Evolutionary conservation across 2,329 filamentous ascomycete genomes (phyloP), one percentile per base, ranked within the genome.

Genomic region (Aspergillus eucalypticola): DNA sequence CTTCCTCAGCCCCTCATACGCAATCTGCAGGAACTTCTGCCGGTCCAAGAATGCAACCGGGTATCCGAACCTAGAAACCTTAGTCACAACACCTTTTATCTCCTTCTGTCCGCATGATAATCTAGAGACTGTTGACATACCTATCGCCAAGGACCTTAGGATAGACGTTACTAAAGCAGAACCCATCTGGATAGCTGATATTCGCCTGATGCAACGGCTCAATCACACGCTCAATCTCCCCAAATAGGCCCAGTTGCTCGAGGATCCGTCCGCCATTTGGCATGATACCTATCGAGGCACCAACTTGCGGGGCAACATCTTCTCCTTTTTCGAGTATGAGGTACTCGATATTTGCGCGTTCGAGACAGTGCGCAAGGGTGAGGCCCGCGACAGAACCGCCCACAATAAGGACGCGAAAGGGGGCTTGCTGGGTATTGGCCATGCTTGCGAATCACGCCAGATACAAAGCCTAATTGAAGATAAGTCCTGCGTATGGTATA

Each of bases 301-400:
- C 64, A 4, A 64, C 7, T 44, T 65, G 59, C 2, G 64, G 63
- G 8, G 58, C 58, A 46, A 64, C 50, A 1, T 64, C 25, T 8
- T 54, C 15, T 3, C 60, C 58, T 32, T 65, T 65, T 25, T 67
- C 66, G 0, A 85, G 74, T 0, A 85, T 61, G 2, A 82, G 55
- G 64, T 80, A 83, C 56, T 83, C 76, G 56, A 85, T 79, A 27
- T 69, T 71, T 15, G 77, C 70, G 42, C 69, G 69, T 54, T 84
- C 73, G 5, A 85, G 75, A 62, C 76, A 76, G 44, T 78, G 75
- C 3, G 82, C 80, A 7, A 83, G 67, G 0, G 78, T 73, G 1
- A 84, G 68, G 6, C 83, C 83, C 2, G 78, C 74, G n/a, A 84
- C 69, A 49, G 79, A 76, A 6, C 80, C 83, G 17, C 83, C 82